phyloP scores from a whole-genome alignment of 352 stramenopile species.

The Bremia lactucae region DNA sequence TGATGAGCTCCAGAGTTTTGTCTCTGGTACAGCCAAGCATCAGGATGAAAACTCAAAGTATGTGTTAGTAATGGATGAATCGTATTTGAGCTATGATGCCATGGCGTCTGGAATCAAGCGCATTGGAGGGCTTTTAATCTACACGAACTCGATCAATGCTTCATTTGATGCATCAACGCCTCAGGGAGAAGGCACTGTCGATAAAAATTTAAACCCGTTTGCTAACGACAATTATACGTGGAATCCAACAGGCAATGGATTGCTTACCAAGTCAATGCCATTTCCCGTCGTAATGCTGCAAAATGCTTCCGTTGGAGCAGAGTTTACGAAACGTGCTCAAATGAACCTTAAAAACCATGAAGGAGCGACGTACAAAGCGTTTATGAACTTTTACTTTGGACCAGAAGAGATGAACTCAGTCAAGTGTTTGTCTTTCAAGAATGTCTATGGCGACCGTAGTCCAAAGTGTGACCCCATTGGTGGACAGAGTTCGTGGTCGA shows the following conservation, averaged over 20 bases:
- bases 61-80: conserved; percentile 56
- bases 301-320: conserved; percentile 20
- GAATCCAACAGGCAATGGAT: conserved; percentile 45
- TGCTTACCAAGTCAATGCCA: conserved; percentile 31
- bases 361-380: conserved; percentile 56
- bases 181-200: conserved; percentile 47
- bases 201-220: conserved; percentile 66
- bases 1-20: conserved; percentile 35
- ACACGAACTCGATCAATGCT: conserved; percentile 36
- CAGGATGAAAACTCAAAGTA: conserved; percentile 31
- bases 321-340: conserved; percentile 42
- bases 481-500: conserved; percentile 59
- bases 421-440: conserved; percentile 62
- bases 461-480: conserved; percentile 74
- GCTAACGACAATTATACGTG: conserved; percentile 38
- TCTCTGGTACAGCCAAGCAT: conserved; percentile 13
- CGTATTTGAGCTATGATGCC: conserved; percentile 33
- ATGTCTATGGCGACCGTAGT: conserved; percentile 51
- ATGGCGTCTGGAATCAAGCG: conserved; percentile 17
- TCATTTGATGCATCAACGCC: conserved; percentile 42
- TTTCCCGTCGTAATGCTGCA: conserved; percentile 65
- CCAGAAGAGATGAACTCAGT: conserved; percentile 59
- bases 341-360: conserved; percentile 36
- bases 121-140: conserved; percentile 53
- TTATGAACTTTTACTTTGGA: conserved; percentile 82